Base-by-base conservation (phyloP, 768 basidiomycete species). In the Hydnomerulius pinastri region DNA sequence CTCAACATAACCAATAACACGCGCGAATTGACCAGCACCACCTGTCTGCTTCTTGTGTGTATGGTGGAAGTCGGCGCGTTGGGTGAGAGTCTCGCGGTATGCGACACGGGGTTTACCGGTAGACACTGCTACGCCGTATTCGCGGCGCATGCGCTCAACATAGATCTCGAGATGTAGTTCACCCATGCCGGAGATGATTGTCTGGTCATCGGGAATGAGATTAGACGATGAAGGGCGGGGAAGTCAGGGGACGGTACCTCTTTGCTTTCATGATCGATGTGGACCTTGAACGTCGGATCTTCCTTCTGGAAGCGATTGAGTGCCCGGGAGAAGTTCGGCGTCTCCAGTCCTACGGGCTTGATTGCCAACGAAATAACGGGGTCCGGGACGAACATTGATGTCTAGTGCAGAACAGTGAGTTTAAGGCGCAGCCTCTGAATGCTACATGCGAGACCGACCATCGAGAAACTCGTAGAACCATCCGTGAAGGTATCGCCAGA, bases 141-240 rank as follows among this genome's bases (percentile, higher is more conserved):
- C 97, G 45, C 97, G 90, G 60, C 85, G 87, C 94, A 99, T 98
- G 33, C 97, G 92, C 67, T 99, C 97, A 53, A 98, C 94, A 72
- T 99, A 98, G 64, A 99, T 96, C 64, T 99, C 97, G 20, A 99
- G 81, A 66, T 99, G 97, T 15, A 99, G 82, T 69, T 99, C 97
- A 21, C 97, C 97, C 97, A 99, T 99, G 18, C 97, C 97, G 25
- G 95, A 98, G 57, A 99, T 98, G 69, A 99, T 98, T 13, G 96
- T 98, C 91, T 94, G 57, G 24, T 13, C 4, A 43, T 18, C n/a
- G 35, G 46, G 53, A 33, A 52, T 27, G 17, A 11, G 23, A 12
- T 50, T 50, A 35, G 17, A 21, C n/a, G 40, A 13, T 3, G 46
- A 36, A 21, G 36, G 29, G 9, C 17, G 27, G 3, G 2, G 25